A percentile compares a stretch with the other conserved stretches of the same genome.
phyloP scores from a whole-genome alignment of 2,329 filamentous ascomycete genomes.

The Amauroascus verrucosus region DNA sequence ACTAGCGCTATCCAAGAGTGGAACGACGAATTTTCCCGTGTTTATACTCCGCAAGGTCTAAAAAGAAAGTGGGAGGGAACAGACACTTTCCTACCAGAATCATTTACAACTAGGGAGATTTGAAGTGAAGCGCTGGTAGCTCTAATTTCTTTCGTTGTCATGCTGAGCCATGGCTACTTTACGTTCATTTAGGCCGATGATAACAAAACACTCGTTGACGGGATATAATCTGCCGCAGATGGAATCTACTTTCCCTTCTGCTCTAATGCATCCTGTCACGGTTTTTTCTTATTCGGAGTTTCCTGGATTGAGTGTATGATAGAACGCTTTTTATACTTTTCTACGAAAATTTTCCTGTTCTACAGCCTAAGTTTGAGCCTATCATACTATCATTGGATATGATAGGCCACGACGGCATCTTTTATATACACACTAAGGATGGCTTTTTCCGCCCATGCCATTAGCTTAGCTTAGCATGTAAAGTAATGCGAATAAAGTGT shows the following conservation, averaged over 20 bases:
- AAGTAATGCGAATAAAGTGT: no score
- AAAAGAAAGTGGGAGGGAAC: slow-evolving; percentile 9
- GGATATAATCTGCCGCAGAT: background rate
- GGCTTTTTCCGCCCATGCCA: no score
- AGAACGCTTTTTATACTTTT: background rate
- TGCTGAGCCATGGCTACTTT: background rate
- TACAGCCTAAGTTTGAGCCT: background rate
- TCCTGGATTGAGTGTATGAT: background rate
- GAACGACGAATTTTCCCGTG: background rate
- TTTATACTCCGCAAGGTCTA: slow-evolving; percentile 3
- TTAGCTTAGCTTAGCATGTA: no score
- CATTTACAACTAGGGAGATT: background rate
- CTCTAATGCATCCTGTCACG: background rate
- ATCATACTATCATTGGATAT: background rate
- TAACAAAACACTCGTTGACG: background rate
- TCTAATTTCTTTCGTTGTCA: background rate
- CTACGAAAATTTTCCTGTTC: background rate
- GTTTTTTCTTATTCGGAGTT: no score
- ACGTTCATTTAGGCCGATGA: background rate
- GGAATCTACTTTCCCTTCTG: background rate
- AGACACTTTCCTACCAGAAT: slow-evolving; percentile 1
- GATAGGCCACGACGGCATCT: background rate
- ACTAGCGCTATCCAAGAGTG: background rate
- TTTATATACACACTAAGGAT: background rate
- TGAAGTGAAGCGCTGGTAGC: slow-evolving; percentile 2